Base-by-base conservation (phyloP, 2,329 filamentous ascomycete genomes). In the Fusarium albidum region DNA sequence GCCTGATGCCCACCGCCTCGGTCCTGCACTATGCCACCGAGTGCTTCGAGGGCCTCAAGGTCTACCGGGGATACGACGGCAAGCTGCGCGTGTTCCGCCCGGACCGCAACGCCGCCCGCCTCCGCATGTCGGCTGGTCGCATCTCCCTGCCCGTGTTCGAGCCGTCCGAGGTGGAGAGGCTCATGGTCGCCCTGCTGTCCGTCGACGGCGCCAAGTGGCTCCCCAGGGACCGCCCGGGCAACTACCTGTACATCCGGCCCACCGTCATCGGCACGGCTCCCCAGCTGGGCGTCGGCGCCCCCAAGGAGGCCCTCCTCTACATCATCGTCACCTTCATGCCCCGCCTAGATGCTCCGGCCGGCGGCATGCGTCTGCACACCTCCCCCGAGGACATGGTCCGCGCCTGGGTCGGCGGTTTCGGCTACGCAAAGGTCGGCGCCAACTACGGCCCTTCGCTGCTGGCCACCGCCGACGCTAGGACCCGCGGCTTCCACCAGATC, bases 351-450 rank as follows among this genome's bases (percentile, higher is more conserved):
- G 60, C 74, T 11, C 77, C 78, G 6, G 62, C 70, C 0, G 82
- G 80, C 28, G 85, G 85, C 60, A 82, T 96, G 80, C 88, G 84
- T 66, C 83, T 96, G 38, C 84, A 94, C 69, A 94, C 92, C 0
- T 90, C 85, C 38, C 83, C 85, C 49, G 86, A 93, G 62, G 91
- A 96, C 72, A 91, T 88, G 79, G 87, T 96, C 52, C 88, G 93
- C 61, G 92, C 93, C 11, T 97, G 93, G 93, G 92, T 91, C 15
- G 93, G 93, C 56, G 93, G 94, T 9, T 96, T 96, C 72, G 93
- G 93, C 1, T 93, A 89, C 69, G 92, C 92, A 55, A 97, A 97
- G 77, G 84, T 97, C 28, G 93, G 93, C 48, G 93, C 93, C 56
- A 97, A 96, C 79, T 97, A 96, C 73, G 93, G 93, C 0, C 93